A percentile compares a stretch with the other conserved stretches of the same genome.
phyloP scores from a whole-genome alignment of 129 eudicot species.

The Glebionis coronaria region DNA sequence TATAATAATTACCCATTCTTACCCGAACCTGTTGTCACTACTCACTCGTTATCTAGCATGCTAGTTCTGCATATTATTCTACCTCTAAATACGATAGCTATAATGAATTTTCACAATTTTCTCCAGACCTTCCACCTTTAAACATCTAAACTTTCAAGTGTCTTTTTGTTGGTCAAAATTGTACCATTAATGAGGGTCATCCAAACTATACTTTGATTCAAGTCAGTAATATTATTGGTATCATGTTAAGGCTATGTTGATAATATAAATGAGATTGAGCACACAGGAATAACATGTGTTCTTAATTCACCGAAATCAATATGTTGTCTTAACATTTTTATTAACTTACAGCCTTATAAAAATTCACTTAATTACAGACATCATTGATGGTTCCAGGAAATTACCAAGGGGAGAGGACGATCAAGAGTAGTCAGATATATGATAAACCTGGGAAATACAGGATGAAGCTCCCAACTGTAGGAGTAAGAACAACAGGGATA shows the following conservation, averaged over 20 bases:
- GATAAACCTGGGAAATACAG: too few species aligned
- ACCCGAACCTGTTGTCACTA: not conserved
- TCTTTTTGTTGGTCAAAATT: not conserved
- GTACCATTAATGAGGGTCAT: too few species aligned
- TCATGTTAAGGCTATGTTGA: not conserved
- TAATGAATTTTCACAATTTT: too few species aligned
- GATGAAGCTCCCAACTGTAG: slow-evolving; percentile 82
- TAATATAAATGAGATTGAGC: not conserved
- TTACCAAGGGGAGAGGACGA: too few species aligned
- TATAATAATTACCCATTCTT: not conserved
- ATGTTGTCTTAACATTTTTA: slow-evolving; percentile 43
- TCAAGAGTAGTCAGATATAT: too few species aligned
- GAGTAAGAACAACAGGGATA: slow-evolving; percentile 81
- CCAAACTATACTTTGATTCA: too few species aligned
- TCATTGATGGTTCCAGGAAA: too few species aligned
- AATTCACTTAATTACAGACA: too few species aligned
- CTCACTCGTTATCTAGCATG: not conserved
- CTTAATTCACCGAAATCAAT: not conserved
- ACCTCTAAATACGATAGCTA: not conserved
- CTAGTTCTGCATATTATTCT: not conserved
- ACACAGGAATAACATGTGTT: not conserved
- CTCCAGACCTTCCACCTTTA: too few species aligned
- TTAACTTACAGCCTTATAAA: too few species aligned
- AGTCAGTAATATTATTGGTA: not conserved
- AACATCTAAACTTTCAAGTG: not conserved